Percentiles rank a stretch among this genome's conserved stretches.
Conservation (phyloP, 176 grass and related monocot genomes). For the Oryza officinalis region DNA sequence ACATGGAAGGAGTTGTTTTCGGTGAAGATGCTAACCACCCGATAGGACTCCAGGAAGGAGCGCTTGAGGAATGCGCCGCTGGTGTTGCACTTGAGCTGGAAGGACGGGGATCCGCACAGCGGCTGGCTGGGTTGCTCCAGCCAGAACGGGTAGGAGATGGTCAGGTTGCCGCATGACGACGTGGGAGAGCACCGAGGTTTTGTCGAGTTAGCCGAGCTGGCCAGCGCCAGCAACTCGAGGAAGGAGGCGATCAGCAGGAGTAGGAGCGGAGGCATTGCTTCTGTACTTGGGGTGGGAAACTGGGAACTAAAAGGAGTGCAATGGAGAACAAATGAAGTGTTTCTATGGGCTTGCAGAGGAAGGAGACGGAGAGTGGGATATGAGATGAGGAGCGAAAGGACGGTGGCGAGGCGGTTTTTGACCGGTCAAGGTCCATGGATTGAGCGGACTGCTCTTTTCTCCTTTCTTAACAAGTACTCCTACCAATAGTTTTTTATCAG, state of each 20-base stretch:
- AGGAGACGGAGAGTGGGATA: not conserved
- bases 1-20: not conserved
- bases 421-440: not conserved
- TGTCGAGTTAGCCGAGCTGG: not conserved
- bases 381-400: not conserved
- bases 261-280: not conserved
- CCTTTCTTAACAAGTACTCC: too few species aligned
- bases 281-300: not conserved
- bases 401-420: not conserved
- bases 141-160: slow-evolving; percentile 45
- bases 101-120: slow-evolving; percentile 23
- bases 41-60: fast-evolving
- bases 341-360: too few species aligned
- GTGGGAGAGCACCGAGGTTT: slow-evolving; percentile 10
- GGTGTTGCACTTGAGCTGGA: slow-evolving; percentile 34
- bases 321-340: too few species aligned
- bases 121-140: slow-evolving; percentile 6
- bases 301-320: not conserved
- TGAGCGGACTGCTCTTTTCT: not conserved
- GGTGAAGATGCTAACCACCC: not conserved
- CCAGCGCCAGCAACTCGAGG: not conserved
- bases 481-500: too few species aligned
- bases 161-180: not conserved
- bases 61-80: not conserved
- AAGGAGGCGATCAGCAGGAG: not conserved